These are phyloP conservation scores for Discostella pseudostelligera DNA, from an alignment of 108 stramenopile species.

Conservation along the genomic window DNA sequence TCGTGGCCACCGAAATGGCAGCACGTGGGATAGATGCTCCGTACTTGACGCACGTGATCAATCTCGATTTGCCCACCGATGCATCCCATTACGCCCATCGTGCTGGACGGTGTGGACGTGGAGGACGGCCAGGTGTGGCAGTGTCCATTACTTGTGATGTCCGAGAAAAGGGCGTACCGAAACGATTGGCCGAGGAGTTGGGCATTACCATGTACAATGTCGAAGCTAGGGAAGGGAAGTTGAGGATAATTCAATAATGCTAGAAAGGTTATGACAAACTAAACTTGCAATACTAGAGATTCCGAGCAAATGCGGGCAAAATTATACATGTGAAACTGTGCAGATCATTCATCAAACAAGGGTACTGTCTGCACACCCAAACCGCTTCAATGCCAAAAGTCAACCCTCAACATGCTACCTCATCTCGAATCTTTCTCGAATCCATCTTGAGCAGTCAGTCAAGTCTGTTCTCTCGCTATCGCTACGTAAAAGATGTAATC, in stretches of 20 bases:
- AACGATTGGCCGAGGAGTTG: conserved; percentile 62
- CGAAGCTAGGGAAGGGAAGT: conserved; percentile 64
- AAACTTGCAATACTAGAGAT: too few species aligned
- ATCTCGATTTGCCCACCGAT: conserved; percentile 89
- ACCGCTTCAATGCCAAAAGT: too few species aligned
- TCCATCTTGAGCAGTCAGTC: too few species aligned
- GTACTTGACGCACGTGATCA: conserved; percentile 84
- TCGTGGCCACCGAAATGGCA: conserved; percentile 88
- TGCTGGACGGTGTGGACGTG: conserved; percentile 83
- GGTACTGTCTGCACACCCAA: too few species aligned
- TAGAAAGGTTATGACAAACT: too few species aligned
- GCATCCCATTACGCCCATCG: conserved; percentile 88
- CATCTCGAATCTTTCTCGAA: too few species aligned
- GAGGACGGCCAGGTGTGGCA: conserved; percentile 86
- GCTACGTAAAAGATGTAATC: too few species aligned
- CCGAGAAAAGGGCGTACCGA: conserved; percentile 75
- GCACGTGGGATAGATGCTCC: conserved; percentile 89
- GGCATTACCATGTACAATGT: conserved; percentile 72
- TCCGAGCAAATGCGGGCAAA: too few species aligned
- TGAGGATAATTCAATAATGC: conserved; percentile 46
- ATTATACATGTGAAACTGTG: too few species aligned
- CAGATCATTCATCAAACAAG: too few species aligned
- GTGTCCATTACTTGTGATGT: conserved; percentile 73
- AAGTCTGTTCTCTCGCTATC: too few species aligned
- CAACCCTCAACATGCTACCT: too few species aligned